phyloP scores from a whole-genome alignment of 2,329 filamentous ascomycete genomes.

The Colletotrichum phormii region DNA sequence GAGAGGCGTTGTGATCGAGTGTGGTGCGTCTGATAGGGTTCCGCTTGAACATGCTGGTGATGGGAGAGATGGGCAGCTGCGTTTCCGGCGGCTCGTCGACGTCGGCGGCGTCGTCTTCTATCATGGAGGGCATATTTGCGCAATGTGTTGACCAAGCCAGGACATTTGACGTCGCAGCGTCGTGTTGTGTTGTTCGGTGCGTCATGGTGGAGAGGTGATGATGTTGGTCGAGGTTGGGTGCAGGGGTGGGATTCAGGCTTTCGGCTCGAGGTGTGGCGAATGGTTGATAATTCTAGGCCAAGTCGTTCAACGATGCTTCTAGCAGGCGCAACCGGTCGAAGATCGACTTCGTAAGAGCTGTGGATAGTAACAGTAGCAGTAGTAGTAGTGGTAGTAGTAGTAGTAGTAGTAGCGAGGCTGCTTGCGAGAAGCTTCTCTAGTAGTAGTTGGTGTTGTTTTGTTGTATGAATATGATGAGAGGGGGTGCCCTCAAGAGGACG shows the following conservation, averaged over 20 bases:
- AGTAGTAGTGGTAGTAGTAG: not conserved
- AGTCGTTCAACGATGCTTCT: slow-evolving; percentile 35
- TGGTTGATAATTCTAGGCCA: slow-evolving; percentile 22
- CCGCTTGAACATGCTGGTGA: slow-evolving; percentile 57
- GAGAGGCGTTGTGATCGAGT: slow-evolving; percentile 75
- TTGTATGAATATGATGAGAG: slow-evolving; percentile 20
- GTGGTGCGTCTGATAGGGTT: slow-evolving; percentile 59
- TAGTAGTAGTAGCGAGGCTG: not conserved
- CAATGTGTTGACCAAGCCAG: slow-evolving; percentile 59
- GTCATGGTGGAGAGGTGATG: slow-evolving; percentile 45
- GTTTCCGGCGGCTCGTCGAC: slow-evolving; percentile 89
- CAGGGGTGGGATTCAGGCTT: slow-evolving; percentile 12
- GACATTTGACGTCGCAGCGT: slow-evolving; percentile 54
- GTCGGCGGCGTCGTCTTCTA: slow-evolving; percentile 77
- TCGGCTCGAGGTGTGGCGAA: slow-evolving; percentile 31
- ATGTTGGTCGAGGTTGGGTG: slow-evolving; percentile 9
- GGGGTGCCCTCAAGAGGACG: slow-evolving; percentile 27
- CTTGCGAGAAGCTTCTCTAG: slow-evolving; percentile 14
- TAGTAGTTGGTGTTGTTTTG: not conserved
- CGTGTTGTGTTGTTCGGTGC: slow-evolving; percentile 50
- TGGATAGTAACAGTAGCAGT: not conserved
- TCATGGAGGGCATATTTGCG: slow-evolving; percentile 54
- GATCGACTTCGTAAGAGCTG: slow-evolving; percentile 24
- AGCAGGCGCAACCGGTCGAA: slow-evolving; percentile 30
- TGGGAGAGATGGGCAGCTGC: slow-evolving; percentile 42